Conservation (phyloP, 1,284 basidiomycete genomes). For the Tilletia horrida region DNA sequence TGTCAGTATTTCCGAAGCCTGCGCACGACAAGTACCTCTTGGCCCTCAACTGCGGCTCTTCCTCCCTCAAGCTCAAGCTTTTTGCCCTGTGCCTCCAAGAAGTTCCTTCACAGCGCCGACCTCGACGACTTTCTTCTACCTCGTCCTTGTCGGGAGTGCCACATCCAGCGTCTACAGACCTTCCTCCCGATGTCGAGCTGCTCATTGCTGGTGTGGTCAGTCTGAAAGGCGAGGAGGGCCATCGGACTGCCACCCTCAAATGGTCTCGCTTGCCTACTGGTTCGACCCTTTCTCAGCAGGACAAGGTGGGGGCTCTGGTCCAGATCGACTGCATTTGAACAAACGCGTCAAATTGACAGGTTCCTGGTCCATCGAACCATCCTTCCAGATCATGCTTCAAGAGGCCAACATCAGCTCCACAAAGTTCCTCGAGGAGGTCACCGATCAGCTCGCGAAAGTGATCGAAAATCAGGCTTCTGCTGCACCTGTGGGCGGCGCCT, state of each 20-base stretch:
- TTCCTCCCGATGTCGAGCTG: not conserved
- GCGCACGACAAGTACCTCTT: slow-evolving; percentile 2
- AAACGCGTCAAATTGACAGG: no score
- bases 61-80: slow-evolving; percentile 33
- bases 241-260: not conserved
- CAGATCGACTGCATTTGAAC: no score
- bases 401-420: slow-evolving; percentile 5
- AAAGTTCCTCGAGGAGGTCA: slow-evolving; percentile 10
- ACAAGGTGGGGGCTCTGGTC: no score
- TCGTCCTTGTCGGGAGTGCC: not conserved
- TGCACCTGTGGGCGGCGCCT: no score
- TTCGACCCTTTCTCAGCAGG: not conserved
- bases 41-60: slow-evolving; percentile 26
- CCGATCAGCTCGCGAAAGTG: not conserved
- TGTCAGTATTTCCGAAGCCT: not conserved
- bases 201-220: not conserved
- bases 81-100: slow-evolving; percentile 10
- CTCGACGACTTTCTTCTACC: not conserved
- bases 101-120: not conserved
- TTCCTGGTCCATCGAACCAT: not conserved
- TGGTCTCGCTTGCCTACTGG: not conserved
- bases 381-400: not conserved
- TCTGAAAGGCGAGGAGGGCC: not conserved
- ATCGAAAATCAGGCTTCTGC: not conserved
- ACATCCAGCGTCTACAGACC: not conserved